Base-by-base conservation (phyloP, 257 asterid species). In the Phtheirospermum japonicum region DNA sequence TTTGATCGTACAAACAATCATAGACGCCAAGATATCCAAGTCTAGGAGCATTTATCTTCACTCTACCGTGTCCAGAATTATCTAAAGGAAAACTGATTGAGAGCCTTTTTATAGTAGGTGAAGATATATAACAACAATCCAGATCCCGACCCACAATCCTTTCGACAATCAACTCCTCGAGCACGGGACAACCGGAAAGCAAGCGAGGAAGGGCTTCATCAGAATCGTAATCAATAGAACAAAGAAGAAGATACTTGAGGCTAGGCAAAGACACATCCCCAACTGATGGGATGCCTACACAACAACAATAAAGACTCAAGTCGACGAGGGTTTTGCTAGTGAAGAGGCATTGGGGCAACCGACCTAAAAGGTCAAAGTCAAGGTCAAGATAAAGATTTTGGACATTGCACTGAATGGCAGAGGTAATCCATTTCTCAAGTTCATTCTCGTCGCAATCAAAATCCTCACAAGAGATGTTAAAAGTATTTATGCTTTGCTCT, bases 151-250 rank as follows among this genome's bases (percentile, higher is more conserved):
- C 10, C 40, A 34, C 49, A 9, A 7, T 7, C 7, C 1, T 9
- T 42, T 49, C 26, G 6, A 49, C 12, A 1, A 12, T 6, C 12
- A 55, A 9, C 12, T 30, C 40, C 60, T 55, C 60, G 13, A 55
- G 60, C 37, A 55, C 60, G 17, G 60, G 60, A 55, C 60, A 55
- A 30, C 60, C 42, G 0, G 60, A 55, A 55, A 55, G 20, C 37
- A 55, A 31, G 12, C 26, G 20, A 28, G 60, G 20, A 55, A 55
- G 33, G 14, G 57, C 10, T 18, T 51, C 14, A 6, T 20, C 33
- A 23, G 4, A 30, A 9, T 51, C 57, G 8, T 51, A 51, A 2
- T 19, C 16, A 11, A 51, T 9, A 18, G 2, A 23, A 23, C 13
- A 2, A 18, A 51, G 57, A 19, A 3, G 13, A 51, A 51, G 57